Base-by-base conservation (phyloP, 352 stramenopile genomes). In the Phytophthora hibernalis region DNA sequence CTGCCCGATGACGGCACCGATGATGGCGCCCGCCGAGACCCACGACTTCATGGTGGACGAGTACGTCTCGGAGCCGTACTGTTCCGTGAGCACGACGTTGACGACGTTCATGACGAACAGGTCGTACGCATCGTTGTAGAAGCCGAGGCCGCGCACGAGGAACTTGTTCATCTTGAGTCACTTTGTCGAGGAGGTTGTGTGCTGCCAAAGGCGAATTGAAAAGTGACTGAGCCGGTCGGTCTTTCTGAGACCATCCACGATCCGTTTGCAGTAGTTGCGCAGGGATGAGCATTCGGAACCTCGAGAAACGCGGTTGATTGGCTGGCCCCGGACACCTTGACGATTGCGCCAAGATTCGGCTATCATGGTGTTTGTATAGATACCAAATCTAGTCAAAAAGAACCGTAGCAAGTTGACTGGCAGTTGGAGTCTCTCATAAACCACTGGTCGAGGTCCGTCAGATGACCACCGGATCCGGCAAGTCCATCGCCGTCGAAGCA, bases 201-300 rank as follows among this genome's bases (percentile, higher is more conserved):
- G 50, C n/a, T n/a, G n/a, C 50, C 13, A 6, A n/a, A 15, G 15
- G 61, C 24, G 44, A 68, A 63, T 63, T n/a, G 15, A 22, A 18
- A 68, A 68, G 61, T 68, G 61, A 54, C 26, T 31, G 26, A 31
- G 26, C 26, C 3, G n/a, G 21, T 16, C 8, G 13, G 31, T n/a
- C 10, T 24, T 7, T 31, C 42, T 61, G 51, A 68, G 60, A 68
- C 60, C 60, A 33, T 55, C 60, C 60, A 1, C n/a, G 38, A 58
- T 57, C 47, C 44, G 40, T 47, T 64, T 61, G 40, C 50, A 61
- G 38, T 67, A 50, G 42, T 47, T 56, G 56, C n/a, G 33, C 26
- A 26, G 30, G 60, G 51, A 66, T 66, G 58, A 66, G 58, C 58
- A 66, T 66, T 66, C 59, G 59, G 51, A 68, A 61, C 60, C 58